Evolutionary conservation across 257 asterid genomes (phyloP).

Genomic region (Penstemon eatonii): DNA sequence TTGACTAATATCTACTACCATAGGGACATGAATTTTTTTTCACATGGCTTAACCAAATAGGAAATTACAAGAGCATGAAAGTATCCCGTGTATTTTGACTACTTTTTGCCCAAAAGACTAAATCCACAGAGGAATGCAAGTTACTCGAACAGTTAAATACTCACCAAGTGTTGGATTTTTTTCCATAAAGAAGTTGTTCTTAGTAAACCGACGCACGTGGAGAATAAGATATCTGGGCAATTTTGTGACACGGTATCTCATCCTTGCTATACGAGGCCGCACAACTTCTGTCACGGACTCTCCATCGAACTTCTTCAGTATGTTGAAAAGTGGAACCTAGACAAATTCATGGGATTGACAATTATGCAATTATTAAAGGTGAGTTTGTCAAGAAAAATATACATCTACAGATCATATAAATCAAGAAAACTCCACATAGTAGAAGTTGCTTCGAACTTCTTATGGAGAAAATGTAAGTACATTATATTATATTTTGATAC

Average conservation of each 20-base stretch:
- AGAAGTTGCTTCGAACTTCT: slow-evolving; percentile 9
- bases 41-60: not conserved
- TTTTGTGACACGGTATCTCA: slow-evolving; percentile 86
- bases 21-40: not conserved
- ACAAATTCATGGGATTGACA: slow-evolving; percentile 25
- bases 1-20: not conserved
- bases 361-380: not conserved
- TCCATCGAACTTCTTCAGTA: slow-evolving; percentile 91
- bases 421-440: slow-evolving; percentile 13
- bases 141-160: slow-evolving; percentile 20
- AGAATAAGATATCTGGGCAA: slow-evolving; percentile 80
- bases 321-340: slow-evolving; percentile 96
- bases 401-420: slow-evolving; percentile 12
- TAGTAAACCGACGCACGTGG: slow-evolving; percentile 90
- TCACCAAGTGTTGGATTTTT: slow-evolving; percentile 97
- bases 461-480: slow-evolving; percentile 3
- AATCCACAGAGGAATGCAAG: slow-evolving; percentile 2
- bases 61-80: not conserved
- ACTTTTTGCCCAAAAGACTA: not conserved
- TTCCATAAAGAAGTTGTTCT: slow-evolving; percentile 91
- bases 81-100: not conserved
- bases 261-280: slow-evolving; percentile 87
- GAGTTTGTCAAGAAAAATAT: slow-evolving; percentile 7
- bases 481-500: not conserved
- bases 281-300: slow-evolving; percentile 91